Evolutionary conservation across 225 moss, liverwort and hornwort species (phyloP).

Genomic region (Pseudisothecium myosuroides): DNA sequence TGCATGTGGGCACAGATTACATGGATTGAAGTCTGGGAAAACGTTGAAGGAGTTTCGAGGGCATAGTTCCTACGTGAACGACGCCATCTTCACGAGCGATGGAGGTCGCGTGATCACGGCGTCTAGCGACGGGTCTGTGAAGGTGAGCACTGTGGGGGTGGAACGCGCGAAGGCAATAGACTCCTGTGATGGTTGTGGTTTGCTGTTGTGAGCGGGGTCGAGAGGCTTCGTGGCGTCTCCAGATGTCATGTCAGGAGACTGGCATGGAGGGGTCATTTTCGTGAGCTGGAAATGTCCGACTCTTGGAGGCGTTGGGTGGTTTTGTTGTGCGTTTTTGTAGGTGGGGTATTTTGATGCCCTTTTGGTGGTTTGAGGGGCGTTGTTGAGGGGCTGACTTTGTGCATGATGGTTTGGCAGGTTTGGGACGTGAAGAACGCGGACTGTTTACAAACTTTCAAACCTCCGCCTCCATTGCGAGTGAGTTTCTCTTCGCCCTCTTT

Average conservation of each 20-base stretch:
- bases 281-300: neutral
- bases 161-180: neutral
- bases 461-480: slow-evolving; percentile 93
- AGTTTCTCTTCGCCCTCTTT: neutral
- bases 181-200: neutral
- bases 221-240: neutral
- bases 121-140: slow-evolving; percentile 96
- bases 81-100: slow-evolving; percentile 89
- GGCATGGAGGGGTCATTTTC: neutral
- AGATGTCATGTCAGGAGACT: neutral
- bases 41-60: slow-evolving; percentile 97
- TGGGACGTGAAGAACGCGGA: slow-evolving; percentile 97
- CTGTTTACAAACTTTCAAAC: slow-evolving; percentile 90
- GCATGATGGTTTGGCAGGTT: slow-evolving; percentile 43
- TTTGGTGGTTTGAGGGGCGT: neutral
- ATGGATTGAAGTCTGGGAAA: slow-evolving; percentile 96
- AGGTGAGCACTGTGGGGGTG: slow-evolving; percentile 39
- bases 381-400: neutral
- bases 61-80: slow-evolving; percentile 88
- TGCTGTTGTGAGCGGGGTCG: neutral
- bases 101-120: slow-evolving; percentile 88
- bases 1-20: slow-evolving; percentile 43
- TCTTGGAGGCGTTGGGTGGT: neutral
- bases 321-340: neutral
- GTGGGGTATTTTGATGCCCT: neutral